phyloP scores from a whole-genome alignment of 2,329 filamentous ascomycete species.

The Scortechinia acanthostroma region DNA sequence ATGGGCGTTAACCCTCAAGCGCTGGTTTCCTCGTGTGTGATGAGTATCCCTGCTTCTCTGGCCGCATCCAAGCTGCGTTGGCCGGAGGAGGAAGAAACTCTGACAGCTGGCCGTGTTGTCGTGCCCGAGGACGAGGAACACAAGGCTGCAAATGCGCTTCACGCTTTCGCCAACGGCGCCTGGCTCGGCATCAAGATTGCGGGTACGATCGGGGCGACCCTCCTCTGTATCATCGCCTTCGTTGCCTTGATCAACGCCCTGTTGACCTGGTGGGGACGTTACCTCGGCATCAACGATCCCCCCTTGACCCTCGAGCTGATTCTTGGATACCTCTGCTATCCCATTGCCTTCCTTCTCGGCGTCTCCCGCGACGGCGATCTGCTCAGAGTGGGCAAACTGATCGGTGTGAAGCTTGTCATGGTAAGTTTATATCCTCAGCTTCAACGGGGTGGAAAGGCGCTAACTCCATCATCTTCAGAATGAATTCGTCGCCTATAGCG shows the following conservation, averaged over 20 bases:
- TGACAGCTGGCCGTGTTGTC: conserved; percentile 59
- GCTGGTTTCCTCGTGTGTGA: conserved; percentile 61
- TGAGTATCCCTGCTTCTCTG: conserved; percentile 65
- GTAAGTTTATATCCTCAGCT: background rate
- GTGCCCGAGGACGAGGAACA: conserved; percentile 57
- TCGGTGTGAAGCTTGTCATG: background rate
- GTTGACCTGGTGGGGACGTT: conserved; percentile 68
- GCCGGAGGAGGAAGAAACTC: conserved; percentile 58
- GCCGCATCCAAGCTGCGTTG: conserved; percentile 61
- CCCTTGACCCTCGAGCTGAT: conserved; percentile 64
- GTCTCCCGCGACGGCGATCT: conserved; percentile 29
- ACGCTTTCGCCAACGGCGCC: conserved; percentile 68
- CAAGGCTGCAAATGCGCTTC: conserved; percentile 50
- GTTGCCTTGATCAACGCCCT: conserved; percentile 61
- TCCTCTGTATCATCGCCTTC: conserved; percentile 69
- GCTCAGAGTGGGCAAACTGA: background rate
- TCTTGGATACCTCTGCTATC: conserved; percentile 66
- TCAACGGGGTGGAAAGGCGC: background rate
- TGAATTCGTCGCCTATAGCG: background rate
- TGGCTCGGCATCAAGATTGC: conserved; percentile 73
- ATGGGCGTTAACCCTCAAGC: conserved; percentile 61
- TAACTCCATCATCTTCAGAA: background rate
- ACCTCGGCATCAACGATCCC: conserved; percentile 58
- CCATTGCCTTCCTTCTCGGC: conserved; percentile 65
- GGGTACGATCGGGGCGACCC: conserved; percentile 65